phyloP scores from a whole-genome alignment of 1,284 basidiomycete genomes.

The Chondrostereum purpureum region DNA sequence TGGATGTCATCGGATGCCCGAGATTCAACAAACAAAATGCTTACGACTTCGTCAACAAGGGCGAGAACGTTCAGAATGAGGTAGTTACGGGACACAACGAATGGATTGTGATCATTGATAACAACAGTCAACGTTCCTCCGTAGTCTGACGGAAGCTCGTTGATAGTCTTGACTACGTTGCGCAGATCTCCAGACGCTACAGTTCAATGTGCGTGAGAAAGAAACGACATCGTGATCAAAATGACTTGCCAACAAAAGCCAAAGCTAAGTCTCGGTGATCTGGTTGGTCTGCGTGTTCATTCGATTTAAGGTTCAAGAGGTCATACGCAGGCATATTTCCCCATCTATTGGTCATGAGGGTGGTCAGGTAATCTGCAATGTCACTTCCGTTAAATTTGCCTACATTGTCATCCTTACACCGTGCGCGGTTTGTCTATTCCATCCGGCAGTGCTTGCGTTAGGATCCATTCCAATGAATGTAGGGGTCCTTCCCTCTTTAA shows the following conservation, averaged over 20 bases:
- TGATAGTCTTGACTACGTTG: slow-evolving; percentile 3
- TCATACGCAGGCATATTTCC: slow-evolving; percentile 2
- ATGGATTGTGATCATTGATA: slow-evolving; percentile 6
- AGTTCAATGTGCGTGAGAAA: too few relatives aligned
- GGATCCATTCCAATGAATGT: neutral
- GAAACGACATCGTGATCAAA: too few relatives aligned
- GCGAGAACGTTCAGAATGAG: neutral
- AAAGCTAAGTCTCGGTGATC: slow-evolving; percentile 1
- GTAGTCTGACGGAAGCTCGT: slow-evolving; percentile 3
- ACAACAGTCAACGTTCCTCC: neutral
- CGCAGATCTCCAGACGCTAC: slow-evolving; percentile 14
- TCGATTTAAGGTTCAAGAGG: neutral
- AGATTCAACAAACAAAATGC: neutral
- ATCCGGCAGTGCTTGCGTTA: neutral
- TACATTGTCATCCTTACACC: neutral
- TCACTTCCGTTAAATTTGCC: neutral
- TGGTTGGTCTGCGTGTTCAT: neutral
- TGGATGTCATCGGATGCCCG: too few relatives aligned
- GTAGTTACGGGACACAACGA: neutral
- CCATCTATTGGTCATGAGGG: neutral
- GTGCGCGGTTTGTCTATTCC: slow-evolving; percentile 1
- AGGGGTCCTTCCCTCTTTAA: neutral
- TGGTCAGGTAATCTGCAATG: slow-evolving; percentile 10
- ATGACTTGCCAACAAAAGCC: slow-evolving; percentile 2
- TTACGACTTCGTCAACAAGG: neutral